Percentiles rank a stretch among this genome's conserved stretches.
Conservation (phyloP, 306 rosid species). For the Ormosia emarginata region DNA sequence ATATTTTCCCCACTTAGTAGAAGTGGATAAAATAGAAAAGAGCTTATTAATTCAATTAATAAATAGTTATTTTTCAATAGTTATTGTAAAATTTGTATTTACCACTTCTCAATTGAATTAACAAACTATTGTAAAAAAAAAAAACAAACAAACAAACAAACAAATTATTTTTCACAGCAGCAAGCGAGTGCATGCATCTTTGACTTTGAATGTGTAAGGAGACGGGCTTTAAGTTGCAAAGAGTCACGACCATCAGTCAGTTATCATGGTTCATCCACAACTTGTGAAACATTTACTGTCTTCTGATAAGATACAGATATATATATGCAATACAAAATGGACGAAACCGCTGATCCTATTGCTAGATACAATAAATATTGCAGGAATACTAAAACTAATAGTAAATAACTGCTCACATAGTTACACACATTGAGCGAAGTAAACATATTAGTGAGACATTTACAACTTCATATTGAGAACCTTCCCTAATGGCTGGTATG, state of each 20-base stretch:
- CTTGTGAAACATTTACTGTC: background rate
- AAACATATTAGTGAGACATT: background rate
- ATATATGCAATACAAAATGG: background rate
- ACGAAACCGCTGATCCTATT: background rate
- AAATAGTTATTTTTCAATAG: background rate
- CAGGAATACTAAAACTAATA: background rate
- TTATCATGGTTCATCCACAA: background rate
- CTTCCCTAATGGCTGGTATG: slow-evolving; percentile 49
- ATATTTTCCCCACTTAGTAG: background rate
- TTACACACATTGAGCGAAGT: background rate
- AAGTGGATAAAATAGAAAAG: background rate
- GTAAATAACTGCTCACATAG: background rate
- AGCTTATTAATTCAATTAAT: background rate
- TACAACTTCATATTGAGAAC: slow-evolving; percentile 71
- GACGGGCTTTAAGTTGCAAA: background rate
- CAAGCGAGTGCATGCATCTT: background rate
- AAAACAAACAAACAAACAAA: no score
- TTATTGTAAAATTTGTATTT: background rate
- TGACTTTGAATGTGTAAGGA: background rate
- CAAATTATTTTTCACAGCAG: background rate
- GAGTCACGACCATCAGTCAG: background rate
- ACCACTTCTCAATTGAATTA: background rate
- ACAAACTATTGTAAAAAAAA: no score
- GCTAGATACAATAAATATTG: background rate
- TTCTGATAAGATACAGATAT: background rate